Evolutionary conservation across 306 rosid genomes (phyloP), one percentile per base, ranked within the genome.

Genomic region (Luffa aegyptiaca): DNA sequence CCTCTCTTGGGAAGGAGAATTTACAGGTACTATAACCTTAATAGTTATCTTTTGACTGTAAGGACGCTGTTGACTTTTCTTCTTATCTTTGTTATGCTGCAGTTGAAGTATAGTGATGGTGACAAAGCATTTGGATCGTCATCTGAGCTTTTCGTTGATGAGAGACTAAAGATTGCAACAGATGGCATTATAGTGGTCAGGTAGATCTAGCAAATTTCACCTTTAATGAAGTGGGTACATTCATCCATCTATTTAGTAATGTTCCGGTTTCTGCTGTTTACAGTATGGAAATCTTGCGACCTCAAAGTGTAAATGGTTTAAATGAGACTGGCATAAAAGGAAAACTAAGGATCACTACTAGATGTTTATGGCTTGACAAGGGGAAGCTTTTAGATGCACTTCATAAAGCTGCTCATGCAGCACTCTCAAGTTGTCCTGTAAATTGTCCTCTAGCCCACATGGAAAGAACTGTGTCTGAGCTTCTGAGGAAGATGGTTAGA

Each of bases 111-210:
- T 76, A 95, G 97, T 62, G 99, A 95, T 65, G 99, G 97, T 3
- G 99, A 93, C 85, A 95, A 88, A 91, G 99, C 99, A 82, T 95
- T 95, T 81, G 99, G 99, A 74, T 89, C 99, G 72, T 93, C 97
- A 74, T 84, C 83, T 1, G 97, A 95, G 77, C 97, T 95, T 81
- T 91, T 82, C 80, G 79, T 95, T 81, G 99, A 95, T 79, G 99
- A 95, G 90, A 93, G 99, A 84, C 80, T 93, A 75, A 95, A 88
- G 85, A 88, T 95, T 82, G 99, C 99, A 42, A 85, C 89, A 76
- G 99, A 95, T 86, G 99, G 99, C 87, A 93, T 95, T 84, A 93
- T 95, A 76, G 97, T 93, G 86, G 87, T 95, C 88, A 91, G 97
- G 99, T 95, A 90, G 45, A 35, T 79, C 75, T 85, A 81, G 56